Percentiles rank a stretch among this genome's conserved stretches.
phyloP scores from a whole-genome alignment of 1,284 basidiomycete species.

The Boletus sp. region DNA sequence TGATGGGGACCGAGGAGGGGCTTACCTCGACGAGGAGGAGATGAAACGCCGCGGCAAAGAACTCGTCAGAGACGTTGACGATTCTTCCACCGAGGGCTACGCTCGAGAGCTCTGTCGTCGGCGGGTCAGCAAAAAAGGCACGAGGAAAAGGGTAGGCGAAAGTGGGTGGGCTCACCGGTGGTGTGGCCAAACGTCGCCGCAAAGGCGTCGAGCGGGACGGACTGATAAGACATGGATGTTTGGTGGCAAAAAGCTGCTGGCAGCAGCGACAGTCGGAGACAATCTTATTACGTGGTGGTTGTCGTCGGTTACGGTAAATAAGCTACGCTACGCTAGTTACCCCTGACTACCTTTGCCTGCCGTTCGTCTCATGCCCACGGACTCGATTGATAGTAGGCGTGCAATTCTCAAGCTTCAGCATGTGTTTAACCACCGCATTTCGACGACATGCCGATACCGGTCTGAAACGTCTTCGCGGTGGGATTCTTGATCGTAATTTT shows the following conservation, averaged over 20 bases:
- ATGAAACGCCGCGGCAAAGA: conserved; percentile 87
- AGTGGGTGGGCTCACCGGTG: conserved; percentile 46
- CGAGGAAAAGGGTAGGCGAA: background rate
- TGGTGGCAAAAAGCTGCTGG: background rate
- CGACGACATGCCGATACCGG: too few species aligned
- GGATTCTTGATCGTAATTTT: too few species aligned
- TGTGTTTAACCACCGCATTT: too few species aligned
- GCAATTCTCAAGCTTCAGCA: too few species aligned
- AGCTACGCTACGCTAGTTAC: too few species aligned
- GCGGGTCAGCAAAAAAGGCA: background rate
- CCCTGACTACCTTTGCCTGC: too few species aligned
- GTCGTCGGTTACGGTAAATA: too few species aligned
- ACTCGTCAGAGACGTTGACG: conserved; percentile 85
- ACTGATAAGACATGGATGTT: conserved; percentile 20
- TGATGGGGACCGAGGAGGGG: background rate
- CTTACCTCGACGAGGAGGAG: conserved; percentile 79
- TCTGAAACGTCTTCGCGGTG: too few species aligned
- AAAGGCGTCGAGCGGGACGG: conserved; percentile 21
- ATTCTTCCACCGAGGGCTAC: conserved; percentile 79
- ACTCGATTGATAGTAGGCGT: too few species aligned
- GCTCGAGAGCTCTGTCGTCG: conserved; percentile 81
- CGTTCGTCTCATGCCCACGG: too few species aligned
- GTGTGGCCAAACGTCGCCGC: conserved; percentile 47
- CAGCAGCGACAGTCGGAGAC: too few species aligned
- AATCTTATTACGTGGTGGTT: too few species aligned